phyloP scores from a whole-genome alignment of 345 rosid genomes.

The Moringa oleifera region DNA sequence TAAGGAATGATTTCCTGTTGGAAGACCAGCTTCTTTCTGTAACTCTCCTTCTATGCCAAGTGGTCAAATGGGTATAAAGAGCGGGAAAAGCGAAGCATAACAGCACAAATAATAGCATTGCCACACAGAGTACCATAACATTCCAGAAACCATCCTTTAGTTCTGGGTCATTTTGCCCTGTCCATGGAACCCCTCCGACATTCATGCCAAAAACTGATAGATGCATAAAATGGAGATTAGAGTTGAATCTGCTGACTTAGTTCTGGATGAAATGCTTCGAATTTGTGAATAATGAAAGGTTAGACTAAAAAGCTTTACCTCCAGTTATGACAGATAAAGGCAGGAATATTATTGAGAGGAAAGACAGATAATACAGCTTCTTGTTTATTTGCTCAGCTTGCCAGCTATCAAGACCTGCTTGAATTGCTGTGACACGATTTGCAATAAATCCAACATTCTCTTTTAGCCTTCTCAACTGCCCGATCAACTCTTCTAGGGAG shows the following conservation, averaged over 20 bases:
- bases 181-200: conserved; percentile 99
- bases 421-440: conserved; percentile 88
- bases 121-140: conserved; percentile 72
- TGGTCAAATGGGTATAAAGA: conserved; percentile 34
- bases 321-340: conserved; percentile 92
- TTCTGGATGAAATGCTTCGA: background rate
- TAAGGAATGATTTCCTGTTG: conserved; percentile 63
- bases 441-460: conserved; percentile 90
- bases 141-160: conserved; percentile 74
- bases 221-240: background rate
- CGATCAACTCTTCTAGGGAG: conserved; percentile 75
- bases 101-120: conserved; percentile 47
- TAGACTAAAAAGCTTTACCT: conserved; percentile 31
- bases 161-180: conserved; percentile 57
- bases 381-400: conserved; percentile 91
- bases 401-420: conserved; percentile 94
- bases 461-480: conserved; percentile 76
- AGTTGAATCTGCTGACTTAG: background rate
- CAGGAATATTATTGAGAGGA: conserved; percentile 89
- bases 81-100: conserved; percentile 69
- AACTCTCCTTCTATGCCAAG: conserved; percentile 51
- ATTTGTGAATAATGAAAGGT: background rate
- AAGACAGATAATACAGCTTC: conserved; percentile 90
- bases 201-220: conserved; percentile 92
- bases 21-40: conserved; percentile 64